Evolutionary conservation across 73 alveolate species (phyloP).

Genomic region (Tetrahymena borealis): DNA sequence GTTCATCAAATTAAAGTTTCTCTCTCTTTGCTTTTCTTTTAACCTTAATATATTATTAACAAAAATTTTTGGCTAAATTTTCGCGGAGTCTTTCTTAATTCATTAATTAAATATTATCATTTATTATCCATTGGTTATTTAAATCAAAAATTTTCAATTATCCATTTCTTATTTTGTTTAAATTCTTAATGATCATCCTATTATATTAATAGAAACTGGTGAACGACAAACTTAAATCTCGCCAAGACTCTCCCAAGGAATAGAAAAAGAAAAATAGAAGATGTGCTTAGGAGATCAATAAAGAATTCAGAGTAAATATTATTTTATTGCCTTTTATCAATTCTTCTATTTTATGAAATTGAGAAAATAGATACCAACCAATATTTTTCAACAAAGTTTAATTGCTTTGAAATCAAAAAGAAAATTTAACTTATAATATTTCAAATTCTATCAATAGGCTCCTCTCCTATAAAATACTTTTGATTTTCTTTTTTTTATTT

Average conservation of each 20-base stretch:
- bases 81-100: conserved; percentile 3
- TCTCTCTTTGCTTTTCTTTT: neutral
- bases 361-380: no score
- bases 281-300: neutral
- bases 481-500: no score
- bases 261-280: neutral
- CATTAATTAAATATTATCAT: neutral
- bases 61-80: neutral
- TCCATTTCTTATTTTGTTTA: neutral
- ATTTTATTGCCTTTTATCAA: neutral
- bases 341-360: neutral
- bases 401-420: no score
- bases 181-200: neutral
- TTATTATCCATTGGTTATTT: neutral
- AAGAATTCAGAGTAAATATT: neutral
- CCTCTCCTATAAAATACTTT: no score
- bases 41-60: neutral
- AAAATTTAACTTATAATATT: no score
- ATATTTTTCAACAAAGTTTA: no score
- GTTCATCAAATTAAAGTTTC: no score
- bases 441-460: no score
- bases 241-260: neutral
- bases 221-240: neutral
- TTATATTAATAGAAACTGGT: neutral
- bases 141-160: neutral